phyloP scores from a whole-genome alignment of 2,329 filamentous ascomycete genomes.

The Fusarium fracticaudum region DNA sequence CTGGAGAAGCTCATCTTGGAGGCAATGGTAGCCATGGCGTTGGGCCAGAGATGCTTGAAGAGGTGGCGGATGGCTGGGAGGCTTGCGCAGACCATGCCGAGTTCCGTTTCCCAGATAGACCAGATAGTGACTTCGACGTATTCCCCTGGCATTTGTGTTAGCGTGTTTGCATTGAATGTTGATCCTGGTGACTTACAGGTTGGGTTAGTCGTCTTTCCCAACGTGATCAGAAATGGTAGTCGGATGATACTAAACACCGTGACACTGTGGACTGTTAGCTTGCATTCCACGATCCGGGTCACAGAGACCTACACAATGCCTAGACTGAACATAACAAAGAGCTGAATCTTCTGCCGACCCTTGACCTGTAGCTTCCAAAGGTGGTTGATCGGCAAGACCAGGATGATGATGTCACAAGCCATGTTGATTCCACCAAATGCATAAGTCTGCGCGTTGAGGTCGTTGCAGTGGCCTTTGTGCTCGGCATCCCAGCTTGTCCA shows the following conservation, averaged over 20 bases:
- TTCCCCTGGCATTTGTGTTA: conserved; percentile 10
- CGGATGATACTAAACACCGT: conserved; percentile 33
- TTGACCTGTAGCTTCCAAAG: conserved; percentile 28
- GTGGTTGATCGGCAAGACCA: conserved; percentile 23
- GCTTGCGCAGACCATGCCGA: conserved; percentile 36
- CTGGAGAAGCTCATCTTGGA: conserved; percentile 20
- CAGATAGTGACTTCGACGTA: conserved; percentile 33
- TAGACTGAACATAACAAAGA: conserved; percentile 33
- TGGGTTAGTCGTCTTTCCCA: conserved; percentile 27
- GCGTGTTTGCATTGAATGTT: background rate
- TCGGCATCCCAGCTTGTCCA: conserved; percentile 32
- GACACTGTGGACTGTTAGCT: conserved; percentile 9
- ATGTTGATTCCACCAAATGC: conserved; percentile 34
- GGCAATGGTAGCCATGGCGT: conserved; percentile 34
- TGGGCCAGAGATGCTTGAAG: conserved; percentile 34
- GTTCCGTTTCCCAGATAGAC: conserved; percentile 37
- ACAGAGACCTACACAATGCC: conserved; percentile 17
- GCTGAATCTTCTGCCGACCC: conserved; percentile 28
- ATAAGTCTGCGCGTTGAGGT: conserved; percentile 32
- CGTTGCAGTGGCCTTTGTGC: conserved; percentile 24
- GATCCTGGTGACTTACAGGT: conserved; percentile 13
- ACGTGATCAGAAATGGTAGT: conserved; percentile 21
- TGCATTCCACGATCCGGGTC: rapidly evolving
- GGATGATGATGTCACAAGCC: conserved; percentile 23
- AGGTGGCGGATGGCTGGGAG: conserved; percentile 34